These are phyloP conservation scores for Venturia nashicola DNA, from an alignment of 2,329 filamentous ascomycete genomes.

Conservation along the genomic window DNA sequence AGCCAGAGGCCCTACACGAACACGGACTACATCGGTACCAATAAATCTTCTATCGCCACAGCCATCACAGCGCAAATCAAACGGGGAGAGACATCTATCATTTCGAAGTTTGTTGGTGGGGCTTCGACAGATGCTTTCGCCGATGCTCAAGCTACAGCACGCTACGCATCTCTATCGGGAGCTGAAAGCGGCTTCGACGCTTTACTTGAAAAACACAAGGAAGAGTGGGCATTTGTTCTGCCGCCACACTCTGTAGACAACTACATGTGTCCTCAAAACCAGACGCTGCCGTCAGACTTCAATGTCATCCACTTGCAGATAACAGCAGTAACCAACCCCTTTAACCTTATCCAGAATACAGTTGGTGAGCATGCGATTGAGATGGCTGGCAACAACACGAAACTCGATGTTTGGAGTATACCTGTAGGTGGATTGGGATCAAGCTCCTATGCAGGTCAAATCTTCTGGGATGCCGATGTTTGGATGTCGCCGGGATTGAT, in stretches of 20 bases:
- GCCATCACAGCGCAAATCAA: constrained; percentile 41
- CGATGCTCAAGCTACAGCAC: constrained; percentile 43
- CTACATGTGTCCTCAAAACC: constrained; percentile 44
- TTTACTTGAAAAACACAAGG: constrained; percentile 42
- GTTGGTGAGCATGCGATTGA: constrained; percentile 41
- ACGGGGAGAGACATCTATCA: constrained; percentile 39
- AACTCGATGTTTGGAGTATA: constrained; percentile 50
- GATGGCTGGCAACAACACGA: constrained; percentile 33
- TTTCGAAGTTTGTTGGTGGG: constrained; percentile 56
- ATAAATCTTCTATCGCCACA: constrained; percentile 54
- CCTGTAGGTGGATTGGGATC: constrained; percentile 56
- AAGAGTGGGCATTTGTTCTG: constrained; percentile 51
- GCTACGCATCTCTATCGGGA: constrained; percentile 39
- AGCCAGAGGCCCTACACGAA: constrained; percentile 32
- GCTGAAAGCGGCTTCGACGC: constrained; percentile 41
- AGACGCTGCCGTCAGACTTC: constrained; percentile 43
- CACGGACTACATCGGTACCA: constrained; percentile 38
- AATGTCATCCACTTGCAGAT: constrained; percentile 47
- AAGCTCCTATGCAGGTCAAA: constrained; percentile 53
- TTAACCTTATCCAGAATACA: constrained; percentile 44
- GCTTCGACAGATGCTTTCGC: constrained; percentile 58
- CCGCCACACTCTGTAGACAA: constrained; percentile 50
- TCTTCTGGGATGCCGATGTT: constrained; percentile 56
- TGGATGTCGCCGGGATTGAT: constrained; percentile 59
- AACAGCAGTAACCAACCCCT: constrained; percentile 41